phyloP scores from a whole-genome alignment of 352 stramenopile species.

The Globisporangium polare region DNA sequence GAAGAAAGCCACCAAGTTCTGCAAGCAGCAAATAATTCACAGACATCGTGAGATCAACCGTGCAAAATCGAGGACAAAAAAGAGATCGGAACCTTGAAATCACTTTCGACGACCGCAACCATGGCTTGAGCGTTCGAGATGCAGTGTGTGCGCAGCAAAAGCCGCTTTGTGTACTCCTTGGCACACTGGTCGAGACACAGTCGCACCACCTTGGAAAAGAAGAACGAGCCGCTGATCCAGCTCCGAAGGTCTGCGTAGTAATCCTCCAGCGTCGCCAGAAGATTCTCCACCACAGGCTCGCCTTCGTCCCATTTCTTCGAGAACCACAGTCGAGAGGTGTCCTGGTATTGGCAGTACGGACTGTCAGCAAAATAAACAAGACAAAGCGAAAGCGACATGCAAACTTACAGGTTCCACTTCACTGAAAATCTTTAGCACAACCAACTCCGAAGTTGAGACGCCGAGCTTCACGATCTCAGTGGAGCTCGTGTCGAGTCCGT shows the following conservation, averaged over 20 bases:
- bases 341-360: constrained; percentile 21
- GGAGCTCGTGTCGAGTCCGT: constrained; percentile 68
- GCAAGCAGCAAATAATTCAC: background rate
- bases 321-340: constrained; percentile 71
- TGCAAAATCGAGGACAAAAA: no score
- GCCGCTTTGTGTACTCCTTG: constrained; percentile 57
- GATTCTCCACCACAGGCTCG: constrained; percentile 62
- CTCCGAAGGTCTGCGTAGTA: constrained; percentile 68
- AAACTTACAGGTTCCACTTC: constrained; percentile 65
- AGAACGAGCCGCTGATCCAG: constrained; percentile 82
- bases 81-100: no score
- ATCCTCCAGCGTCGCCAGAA: constrained; percentile 75
- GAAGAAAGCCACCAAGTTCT: constrained; percentile 74
- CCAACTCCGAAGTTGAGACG: constrained; percentile 52
- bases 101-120: constrained; percentile 45
- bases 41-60: background rate
- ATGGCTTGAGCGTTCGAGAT: constrained; percentile 40
- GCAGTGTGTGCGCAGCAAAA: constrained; percentile 53
- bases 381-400: background rate
- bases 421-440: constrained; percentile 75
- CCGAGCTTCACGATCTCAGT: constrained; percentile 80
- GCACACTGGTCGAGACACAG: constrained; percentile 65
- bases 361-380: constrained; percentile 2
- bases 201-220: constrained; percentile 79
- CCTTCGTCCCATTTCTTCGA: constrained; percentile 84